Percentiles rank a stretch among this genome's conserved stretches.
These are phyloP conservation scores for Tolypocladium guangdongense DNA, from an alignment of 2,329 filamentous ascomycete genomes.

Conservation along the genomic window DNA sequence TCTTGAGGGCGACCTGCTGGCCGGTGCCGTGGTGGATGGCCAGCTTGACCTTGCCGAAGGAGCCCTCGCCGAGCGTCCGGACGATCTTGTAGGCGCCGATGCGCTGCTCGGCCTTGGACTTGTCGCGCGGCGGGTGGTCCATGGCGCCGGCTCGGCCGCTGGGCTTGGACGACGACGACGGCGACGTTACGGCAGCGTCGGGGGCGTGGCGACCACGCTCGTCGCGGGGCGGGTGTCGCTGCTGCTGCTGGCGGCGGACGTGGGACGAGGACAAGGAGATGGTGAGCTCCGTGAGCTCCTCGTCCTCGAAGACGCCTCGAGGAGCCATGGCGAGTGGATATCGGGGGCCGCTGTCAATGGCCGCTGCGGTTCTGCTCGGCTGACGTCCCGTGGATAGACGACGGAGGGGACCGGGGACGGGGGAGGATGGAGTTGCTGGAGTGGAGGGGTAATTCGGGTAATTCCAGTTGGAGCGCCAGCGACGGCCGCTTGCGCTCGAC, in stretches of 20 bases:
- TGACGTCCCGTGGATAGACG: background rate
- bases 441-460: background rate
- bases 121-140: constrained; percentile 26
- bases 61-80: constrained; percentile 87
- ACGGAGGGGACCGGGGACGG: background rate
- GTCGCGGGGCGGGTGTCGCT: constrained; percentile 12
- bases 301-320: constrained; percentile 58
- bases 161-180: constrained; percentile 13
- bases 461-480: background rate
- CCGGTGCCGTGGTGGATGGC: constrained; percentile 85
- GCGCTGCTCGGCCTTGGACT: constrained; percentile 62
- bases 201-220: constrained; percentile 14
- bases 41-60: constrained; percentile 97
- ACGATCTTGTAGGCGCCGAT: constrained; percentile 88
- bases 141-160: constrained; percentile 21
- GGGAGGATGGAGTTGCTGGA: background rate
- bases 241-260: constrained; percentile 40
- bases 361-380: background rate
- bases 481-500: background rate
- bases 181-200: constrained; percentile 11
- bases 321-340: constrained; percentile 31
- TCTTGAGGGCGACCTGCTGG: constrained; percentile 95
- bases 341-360: constrained; percentile 1
- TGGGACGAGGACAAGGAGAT: constrained; percentile 60
- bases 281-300: constrained; percentile 75